phyloP scores from a whole-genome alignment of 306 rosid species.

The Ceratonia siliqua region DNA sequence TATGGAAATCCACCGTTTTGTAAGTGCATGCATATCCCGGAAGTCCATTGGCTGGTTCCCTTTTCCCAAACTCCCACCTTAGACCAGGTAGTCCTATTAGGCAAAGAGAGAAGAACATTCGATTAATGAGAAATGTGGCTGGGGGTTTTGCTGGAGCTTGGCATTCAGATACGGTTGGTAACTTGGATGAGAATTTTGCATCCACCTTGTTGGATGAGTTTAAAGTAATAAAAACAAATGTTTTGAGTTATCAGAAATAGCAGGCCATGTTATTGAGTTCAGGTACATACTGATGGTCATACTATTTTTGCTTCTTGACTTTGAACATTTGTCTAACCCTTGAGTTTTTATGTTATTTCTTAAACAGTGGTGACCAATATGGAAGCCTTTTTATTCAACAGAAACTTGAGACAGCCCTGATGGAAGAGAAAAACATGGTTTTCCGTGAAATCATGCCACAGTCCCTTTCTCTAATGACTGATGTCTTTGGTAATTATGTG shows the following conservation, averaged over 20 bases:
- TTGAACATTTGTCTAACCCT: conserved; percentile 28
- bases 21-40: conserved; percentile 75
- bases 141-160: conserved; percentile 73
- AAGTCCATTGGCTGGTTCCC: conserved; percentile 76
- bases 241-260: conserved; percentile 86
- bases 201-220: conserved; percentile 86
- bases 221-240: conserved; percentile 80
- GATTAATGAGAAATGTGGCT: conserved; percentile 60
- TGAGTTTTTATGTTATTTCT: neutral
- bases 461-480: conserved; percentile 88
- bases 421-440: conserved; percentile 87
- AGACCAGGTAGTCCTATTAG: conserved; percentile 87
- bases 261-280: conserved; percentile 70
- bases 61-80: conserved; percentile 68
- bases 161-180: conserved; percentile 69
- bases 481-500: conserved; percentile 95
- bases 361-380: conserved; percentile 85
- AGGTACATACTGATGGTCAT: conserved; percentile 50
- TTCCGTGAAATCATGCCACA: conserved; percentile 94
- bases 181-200: conserved; percentile 65
- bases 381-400: conserved; percentile 97
- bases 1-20: conserved; percentile 48
- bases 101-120: conserved; percentile 66
- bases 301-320: conserved; percentile 25
- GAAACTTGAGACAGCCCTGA: conserved; percentile 87